phyloP scores from a whole-genome alignment of 768 basidiomycete species.

The Galerina sulciceps region DNA sequence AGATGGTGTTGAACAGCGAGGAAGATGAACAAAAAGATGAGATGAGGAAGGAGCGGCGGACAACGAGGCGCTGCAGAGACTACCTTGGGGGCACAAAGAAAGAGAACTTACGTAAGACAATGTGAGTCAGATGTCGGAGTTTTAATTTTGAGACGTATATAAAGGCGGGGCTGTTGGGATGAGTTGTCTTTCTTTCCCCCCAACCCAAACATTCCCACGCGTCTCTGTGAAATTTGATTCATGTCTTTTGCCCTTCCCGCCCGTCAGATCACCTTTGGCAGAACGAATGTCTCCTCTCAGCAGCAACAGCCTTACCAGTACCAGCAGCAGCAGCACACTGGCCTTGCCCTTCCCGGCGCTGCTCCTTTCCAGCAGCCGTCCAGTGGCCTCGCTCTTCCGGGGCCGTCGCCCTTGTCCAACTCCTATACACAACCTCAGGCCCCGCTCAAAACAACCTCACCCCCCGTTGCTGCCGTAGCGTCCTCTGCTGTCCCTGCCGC shows the following conservation, averaged over 20 bases:
- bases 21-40: neutral
- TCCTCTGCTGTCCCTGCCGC: conserved; percentile 28
- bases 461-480: conserved; percentile 24
- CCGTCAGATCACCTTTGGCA: conserved; percentile 79
- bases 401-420: conserved; percentile 61
- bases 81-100: conserved; percentile 35
- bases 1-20: neutral
- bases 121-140: conserved; percentile 48
- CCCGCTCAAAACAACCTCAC: conserved; percentile 31
- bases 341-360: conserved; percentile 63
- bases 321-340: conserved; percentile 41
- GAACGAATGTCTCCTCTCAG: conserved; percentile 53
- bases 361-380: conserved; percentile 47
- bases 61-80: conserved; percentile 13
- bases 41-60: neutral
- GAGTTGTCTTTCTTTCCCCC: conserved; percentile 34
- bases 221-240: conserved; percentile 29
- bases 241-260: conserved; percentile 75
- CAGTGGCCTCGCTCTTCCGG: conserved; percentile 49
- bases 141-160: conserved; percentile 50
- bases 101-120: conserved; percentile 45
- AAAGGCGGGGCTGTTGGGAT: conserved; percentile 35
- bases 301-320: conserved; percentile 51
- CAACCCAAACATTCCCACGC: conserved; percentile 47
- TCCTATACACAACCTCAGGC: conserved; percentile 48